Evolutionary conservation across 805 yeast species (phyloP).

Genomic region (Jamesozyma spencerorum): DNA sequence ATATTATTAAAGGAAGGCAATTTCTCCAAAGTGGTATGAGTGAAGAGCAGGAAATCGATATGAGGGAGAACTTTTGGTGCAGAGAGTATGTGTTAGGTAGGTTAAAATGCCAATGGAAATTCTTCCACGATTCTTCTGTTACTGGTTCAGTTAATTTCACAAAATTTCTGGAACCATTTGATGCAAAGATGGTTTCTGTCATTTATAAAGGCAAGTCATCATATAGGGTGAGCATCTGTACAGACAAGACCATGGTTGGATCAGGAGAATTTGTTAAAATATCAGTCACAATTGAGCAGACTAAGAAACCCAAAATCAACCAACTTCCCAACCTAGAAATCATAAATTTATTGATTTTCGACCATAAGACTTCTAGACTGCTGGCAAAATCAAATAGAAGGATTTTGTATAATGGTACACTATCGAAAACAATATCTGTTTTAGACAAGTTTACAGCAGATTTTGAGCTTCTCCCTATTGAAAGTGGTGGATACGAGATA

Average conservation of each 20-base stretch:
- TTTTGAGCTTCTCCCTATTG: constrained; percentile 51
- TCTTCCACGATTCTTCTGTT: constrained; percentile 9
- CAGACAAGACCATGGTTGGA: constrained; percentile 6
- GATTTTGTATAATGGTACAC: constrained; percentile 61
- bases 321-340: constrained; percentile 1
- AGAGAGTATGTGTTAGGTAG: constrained; percentile 52
- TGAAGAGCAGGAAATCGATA: constrained; percentile 46
- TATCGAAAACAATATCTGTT: constrained; percentile 38
- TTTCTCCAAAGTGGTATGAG: constrained; percentile 44
- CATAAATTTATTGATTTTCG: constrained; percentile 16
- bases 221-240: constrained; percentile 11
- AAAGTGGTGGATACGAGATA: constrained; percentile 77
- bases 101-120: constrained; percentile 58
- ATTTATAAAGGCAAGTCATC: constrained; percentile 17
- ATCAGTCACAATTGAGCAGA: constrained; percentile 8
- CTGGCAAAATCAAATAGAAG: constrained; percentile 38
- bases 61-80: constrained; percentile 73
- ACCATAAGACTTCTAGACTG: constrained; percentile 17
- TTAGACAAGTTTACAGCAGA: constrained; percentile 37
- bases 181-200: constrained; percentile 15
- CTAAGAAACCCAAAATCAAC: neutral
- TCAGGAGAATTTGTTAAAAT: constrained; percentile 13
- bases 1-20: constrained; percentile 54
- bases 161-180: constrained; percentile 22
- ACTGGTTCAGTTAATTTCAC: constrained; percentile 21